Percentiles rank a stretch among this genome's conserved stretches.
These are phyloP conservation scores for Fusarium virguliforme DNA, from an alignment of 2,329 filamentous ascomycete genomes.

Conservation along the genomic window DNA sequence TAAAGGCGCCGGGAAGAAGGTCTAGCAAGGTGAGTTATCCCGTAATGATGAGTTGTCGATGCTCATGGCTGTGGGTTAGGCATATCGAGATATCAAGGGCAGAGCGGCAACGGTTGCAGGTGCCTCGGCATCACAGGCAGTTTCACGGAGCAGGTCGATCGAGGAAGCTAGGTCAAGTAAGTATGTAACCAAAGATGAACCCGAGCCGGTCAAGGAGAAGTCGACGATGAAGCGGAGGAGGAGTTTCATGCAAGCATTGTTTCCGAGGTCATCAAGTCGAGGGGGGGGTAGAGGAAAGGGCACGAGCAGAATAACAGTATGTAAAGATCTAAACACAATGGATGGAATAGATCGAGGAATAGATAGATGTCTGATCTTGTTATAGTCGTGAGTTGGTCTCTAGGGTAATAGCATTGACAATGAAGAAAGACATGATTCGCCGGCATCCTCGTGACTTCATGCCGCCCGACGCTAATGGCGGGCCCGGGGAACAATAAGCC, in stretches of 20 bases:
- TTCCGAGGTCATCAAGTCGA: constrained; percentile 46
- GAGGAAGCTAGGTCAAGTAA: neutral
- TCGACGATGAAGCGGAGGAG: constrained; percentile 58
- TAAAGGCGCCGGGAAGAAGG: constrained; percentile 33
- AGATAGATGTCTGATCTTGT: too few species aligned
- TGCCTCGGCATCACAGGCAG: neutral
- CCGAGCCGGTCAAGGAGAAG: constrained; percentile 5
- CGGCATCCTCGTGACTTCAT: constrained; percentile 7
- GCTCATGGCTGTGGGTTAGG: constrained; percentile 25
- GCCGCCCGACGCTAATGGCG: neutral
- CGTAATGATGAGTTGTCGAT: neutral
- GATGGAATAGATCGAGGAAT: neutral
- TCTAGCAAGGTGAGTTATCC: constrained; percentile 38
- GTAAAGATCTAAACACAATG: neutral
- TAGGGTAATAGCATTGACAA: neutral
- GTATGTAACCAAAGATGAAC: neutral
- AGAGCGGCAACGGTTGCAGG: constrained; percentile 11
- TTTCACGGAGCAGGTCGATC: neutral
- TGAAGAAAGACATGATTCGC: neutral
- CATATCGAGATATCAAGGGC: constrained; percentile 23
- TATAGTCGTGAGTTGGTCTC: neutral
- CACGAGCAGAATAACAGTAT: neutral
- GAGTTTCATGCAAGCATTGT: constrained; percentile 65
- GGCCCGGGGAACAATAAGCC: neutral
- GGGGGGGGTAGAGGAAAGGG: neutral